phyloP scores from a whole-genome alignment of 495 filamentous ascomycete genomes.

The Penicillium mononematosum region DNA sequence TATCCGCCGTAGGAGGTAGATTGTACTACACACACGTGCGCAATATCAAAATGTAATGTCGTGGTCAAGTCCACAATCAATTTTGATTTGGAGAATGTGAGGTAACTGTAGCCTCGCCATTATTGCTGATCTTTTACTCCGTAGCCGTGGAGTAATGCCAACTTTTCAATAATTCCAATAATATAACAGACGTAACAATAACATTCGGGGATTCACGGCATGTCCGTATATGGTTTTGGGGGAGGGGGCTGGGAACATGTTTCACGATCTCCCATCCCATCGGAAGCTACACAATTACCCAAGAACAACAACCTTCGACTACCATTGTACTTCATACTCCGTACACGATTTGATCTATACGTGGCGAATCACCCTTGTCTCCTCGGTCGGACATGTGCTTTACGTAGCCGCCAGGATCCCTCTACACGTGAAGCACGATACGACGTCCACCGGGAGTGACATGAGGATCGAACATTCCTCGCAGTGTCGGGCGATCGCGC shows the following conservation, averaged over 20 bases:
- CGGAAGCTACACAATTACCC: constrained; percentile 1
- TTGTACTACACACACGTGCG: background rate
- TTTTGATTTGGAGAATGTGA: background rate
- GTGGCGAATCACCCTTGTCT: background rate
- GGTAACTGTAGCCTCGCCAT: background rate
- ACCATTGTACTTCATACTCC: background rate
- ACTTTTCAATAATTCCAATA: background rate
- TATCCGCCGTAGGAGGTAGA: background rate
- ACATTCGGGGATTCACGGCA: constrained; percentile 2
- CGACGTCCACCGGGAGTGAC: background rate
- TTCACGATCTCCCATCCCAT: constrained; percentile 1
- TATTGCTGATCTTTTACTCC: background rate
- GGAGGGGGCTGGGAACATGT: constrained; percentile 7
- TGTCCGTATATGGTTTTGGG: background rate
- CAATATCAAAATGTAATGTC: background rate
- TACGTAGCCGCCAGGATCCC: background rate
- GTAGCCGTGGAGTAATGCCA: background rate
- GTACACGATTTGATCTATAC: background rate
- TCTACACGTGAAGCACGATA: constrained; percentile 8
- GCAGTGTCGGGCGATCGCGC: constrained; percentile 23
- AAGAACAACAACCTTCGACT: background rate
- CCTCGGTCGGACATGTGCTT: constrained; percentile 8
- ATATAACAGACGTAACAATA: background rate
- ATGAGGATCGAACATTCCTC: background rate
- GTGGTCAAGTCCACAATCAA: background rate